Evolutionary conservation across 257 asterid genomes (phyloP).

Genomic region (Nicotiana tomentosiformis): DNA sequence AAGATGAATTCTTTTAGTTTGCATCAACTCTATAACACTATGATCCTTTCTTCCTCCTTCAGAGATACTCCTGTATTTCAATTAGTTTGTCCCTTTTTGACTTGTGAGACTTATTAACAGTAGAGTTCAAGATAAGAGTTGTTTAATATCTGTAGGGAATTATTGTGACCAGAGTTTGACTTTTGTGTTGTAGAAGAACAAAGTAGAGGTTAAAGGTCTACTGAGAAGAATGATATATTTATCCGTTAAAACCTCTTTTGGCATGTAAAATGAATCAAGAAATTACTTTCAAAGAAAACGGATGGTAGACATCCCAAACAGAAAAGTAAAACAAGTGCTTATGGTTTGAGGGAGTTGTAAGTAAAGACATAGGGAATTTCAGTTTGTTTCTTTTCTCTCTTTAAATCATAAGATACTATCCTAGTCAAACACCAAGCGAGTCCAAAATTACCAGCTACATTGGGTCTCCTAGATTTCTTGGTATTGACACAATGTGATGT

Average conservation of each 20-base stretch:
- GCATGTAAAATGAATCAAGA: background rate
- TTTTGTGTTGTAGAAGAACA: background rate
- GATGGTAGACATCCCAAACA: background rate
- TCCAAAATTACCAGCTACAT: background rate
- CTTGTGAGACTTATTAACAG: background rate
- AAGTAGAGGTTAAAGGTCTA: background rate
- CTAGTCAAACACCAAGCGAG: background rate
- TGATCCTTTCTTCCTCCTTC: background rate
- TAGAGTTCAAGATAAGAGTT: background rate
- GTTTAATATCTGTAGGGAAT: background rate
- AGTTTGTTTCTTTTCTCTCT: background rate
- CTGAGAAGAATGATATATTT: background rate
- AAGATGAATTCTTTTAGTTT: background rate
- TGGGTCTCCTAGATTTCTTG: background rate
- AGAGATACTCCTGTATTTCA: background rate
- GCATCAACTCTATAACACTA: background rate
- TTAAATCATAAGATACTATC: background rate
- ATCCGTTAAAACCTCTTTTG: background rate
- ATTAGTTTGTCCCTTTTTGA: background rate
- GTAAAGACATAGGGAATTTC: background rate
- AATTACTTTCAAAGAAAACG: background rate
- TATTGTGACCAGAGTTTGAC: background rate
- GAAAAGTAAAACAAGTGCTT: background rate
- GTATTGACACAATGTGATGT: background rate
- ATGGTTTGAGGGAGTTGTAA: background rate